Evolutionary conservation across 768 basidiomycete genomes (phyloP).

Genomic region (Collybiopsis confluens): DNA sequence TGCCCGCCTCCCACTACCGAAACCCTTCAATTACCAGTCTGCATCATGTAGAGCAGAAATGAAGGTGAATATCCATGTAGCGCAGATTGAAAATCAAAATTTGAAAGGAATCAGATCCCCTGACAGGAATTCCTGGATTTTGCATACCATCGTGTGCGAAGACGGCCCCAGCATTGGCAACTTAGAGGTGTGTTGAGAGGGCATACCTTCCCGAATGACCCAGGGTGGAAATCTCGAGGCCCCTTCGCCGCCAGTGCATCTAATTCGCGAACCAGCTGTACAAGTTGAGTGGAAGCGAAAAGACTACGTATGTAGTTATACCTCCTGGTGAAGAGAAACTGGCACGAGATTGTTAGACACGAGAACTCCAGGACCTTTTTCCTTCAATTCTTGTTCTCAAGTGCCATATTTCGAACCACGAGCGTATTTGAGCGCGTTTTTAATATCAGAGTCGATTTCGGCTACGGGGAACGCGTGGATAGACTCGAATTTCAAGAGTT

Average conservation of each 20-base stretch:
- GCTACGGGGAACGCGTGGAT: neutral
- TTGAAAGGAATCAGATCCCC: too few relatives aligned
- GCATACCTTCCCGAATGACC: slow-evolving; percentile 11
- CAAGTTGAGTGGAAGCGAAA: neutral
- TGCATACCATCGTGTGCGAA: too few relatives aligned
- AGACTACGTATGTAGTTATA: too few relatives aligned
- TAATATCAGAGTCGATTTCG: neutral
- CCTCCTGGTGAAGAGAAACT: slow-evolving; percentile 12
- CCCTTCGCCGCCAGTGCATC: slow-evolving; percentile 11
- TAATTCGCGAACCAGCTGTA: slow-evolving; percentile 10
- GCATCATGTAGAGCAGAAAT: too few relatives aligned
- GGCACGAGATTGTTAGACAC: slow-evolving; percentile 12
- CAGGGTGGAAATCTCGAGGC: slow-evolving; percentile 15
- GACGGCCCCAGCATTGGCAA: neutral
- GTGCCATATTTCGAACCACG: neutral
- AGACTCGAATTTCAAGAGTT: neutral
- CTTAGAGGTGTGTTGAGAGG: neutral
- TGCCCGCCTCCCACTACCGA: too few relatives aligned
- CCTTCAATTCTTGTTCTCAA: neutral
- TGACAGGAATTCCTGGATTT: too few relatives aligned
- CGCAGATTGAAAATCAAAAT: too few relatives aligned
- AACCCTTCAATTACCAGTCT: too few relatives aligned
- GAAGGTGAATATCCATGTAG: too few relatives aligned
- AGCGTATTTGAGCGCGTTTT: neutral
- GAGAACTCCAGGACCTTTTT: neutral